Conservation (phyloP, 257 asterid species). For the Solanum chmielewskii region DNA sequence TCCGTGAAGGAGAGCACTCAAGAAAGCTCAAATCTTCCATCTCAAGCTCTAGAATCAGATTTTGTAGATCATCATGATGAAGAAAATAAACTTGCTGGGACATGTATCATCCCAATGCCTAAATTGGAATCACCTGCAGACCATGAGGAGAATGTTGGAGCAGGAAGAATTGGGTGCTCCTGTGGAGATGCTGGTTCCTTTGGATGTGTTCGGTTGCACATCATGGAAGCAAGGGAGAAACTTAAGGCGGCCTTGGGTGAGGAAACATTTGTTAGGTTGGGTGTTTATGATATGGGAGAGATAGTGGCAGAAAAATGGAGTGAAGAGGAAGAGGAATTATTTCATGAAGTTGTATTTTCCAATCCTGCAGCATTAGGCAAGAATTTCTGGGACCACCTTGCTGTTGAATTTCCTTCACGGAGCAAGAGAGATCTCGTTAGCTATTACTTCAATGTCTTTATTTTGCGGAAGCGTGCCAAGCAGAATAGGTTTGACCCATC, state of each 20-base stretch:
- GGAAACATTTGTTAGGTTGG: conserved; percentile 19
- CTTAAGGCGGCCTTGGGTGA: conserved; percentile 15
- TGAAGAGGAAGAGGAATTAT: conserved; percentile 19
- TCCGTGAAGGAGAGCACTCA: background rate
- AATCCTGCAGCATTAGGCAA: conserved; percentile 16
- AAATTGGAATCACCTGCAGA: background rate
- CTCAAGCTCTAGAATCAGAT: conserved; percentile 1
- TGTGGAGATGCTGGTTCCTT: conserved; percentile 26
- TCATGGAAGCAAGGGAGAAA: conserved; percentile 17
- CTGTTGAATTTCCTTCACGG: conserved; percentile 19
- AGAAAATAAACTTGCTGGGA: conserved; percentile 12
- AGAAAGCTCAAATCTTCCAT: background rate
- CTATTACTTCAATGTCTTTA: conserved; percentile 30
- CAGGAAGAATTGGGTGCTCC: conserved; percentile 17
- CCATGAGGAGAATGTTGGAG: conserved; percentile 1
- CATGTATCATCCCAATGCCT: conserved; percentile 20
- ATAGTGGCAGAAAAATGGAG: conserved; percentile 23
- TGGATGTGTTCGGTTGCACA: conserved; percentile 19
- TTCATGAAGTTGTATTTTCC: conserved; percentile 18
- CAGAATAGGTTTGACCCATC: conserved; percentile 22
- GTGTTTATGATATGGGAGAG: conserved; percentile 27
- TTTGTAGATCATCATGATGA: background rate
- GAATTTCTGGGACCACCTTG: conserved; percentile 24
- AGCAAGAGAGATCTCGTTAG: conserved; percentile 23
- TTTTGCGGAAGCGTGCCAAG: conserved; percentile 23